A percentile compares a stretch with the other conserved stretches of the same genome.
These are phyloP conservation scores for Penicillium coprophilum DNA, from an alignment of 495 filamentous ascomycete species.

Conservation along the genomic window DNA sequence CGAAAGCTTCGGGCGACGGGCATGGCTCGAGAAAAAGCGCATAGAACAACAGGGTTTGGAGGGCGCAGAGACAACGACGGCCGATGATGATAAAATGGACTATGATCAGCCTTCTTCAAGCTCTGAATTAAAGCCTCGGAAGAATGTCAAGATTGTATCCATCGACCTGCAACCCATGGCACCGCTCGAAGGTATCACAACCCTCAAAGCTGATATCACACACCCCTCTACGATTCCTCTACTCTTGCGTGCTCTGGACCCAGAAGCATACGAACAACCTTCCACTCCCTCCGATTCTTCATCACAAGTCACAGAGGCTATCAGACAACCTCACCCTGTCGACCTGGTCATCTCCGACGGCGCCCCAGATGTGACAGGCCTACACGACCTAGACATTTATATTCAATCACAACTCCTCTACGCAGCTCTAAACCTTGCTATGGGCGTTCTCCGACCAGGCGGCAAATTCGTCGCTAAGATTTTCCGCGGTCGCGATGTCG, in stretches of 20 bases:
- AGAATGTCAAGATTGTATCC: constrained; percentile 88
- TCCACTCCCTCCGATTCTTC: constrained; percentile 28
- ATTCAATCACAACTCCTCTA: constrained; percentile 94
- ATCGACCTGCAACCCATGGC: constrained; percentile 96
- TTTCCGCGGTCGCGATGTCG: constrained; percentile 89
- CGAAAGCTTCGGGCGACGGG: constrained; percentile 78
- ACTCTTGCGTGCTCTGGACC: constrained; percentile 79
- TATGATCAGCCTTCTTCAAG: constrained; percentile 33
- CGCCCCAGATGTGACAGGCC: constrained; percentile 91
- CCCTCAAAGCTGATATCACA: constrained; percentile 91
- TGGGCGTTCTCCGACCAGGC: constrained; percentile 86
- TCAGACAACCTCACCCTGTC: constrained; percentile 65
- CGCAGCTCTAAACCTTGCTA: constrained; percentile 85
- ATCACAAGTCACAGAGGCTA: constrained; percentile 30
- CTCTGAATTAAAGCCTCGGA: constrained; percentile 52
- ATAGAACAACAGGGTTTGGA: constrained; percentile 45
- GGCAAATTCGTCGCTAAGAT: constrained; percentile 98
- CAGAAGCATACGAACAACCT: constrained; percentile 63
- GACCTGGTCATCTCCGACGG: constrained; percentile 94
- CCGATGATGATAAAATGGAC: constrained; percentile 19
- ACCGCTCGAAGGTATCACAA: constrained; percentile 86
- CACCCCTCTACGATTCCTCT: constrained; percentile 92
- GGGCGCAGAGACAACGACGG: constrained; percentile 32
- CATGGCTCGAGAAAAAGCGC: constrained; percentile 80
- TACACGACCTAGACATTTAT: constrained; percentile 97